Conservation (phyloP, 1,284 basidiomycete species). For the Rhodotorula sp. region DNA sequence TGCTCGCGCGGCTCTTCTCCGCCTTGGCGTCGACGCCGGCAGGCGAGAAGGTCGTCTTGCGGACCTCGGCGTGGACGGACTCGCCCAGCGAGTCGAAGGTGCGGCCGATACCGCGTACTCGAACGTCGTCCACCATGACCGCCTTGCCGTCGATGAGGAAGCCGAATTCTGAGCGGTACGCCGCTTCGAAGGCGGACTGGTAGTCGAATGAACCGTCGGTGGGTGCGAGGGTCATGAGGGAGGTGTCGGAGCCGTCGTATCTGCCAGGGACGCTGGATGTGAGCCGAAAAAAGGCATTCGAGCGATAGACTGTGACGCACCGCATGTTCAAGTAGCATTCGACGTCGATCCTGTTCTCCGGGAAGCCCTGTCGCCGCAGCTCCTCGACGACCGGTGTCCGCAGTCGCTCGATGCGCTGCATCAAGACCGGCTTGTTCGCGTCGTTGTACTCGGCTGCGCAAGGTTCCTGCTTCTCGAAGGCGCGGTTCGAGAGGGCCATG, state of each 20-base stretch:
- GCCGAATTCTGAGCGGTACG: slow-evolving; percentile 63
- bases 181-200: slow-evolving; percentile 60
- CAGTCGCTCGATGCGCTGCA: slow-evolving; percentile 17
- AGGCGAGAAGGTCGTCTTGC: slow-evolving; percentile 25
- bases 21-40: slow-evolving; percentile 16
- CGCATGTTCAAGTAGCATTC: slow-evolving; percentile 37
- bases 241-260: slow-evolving; percentile 52
- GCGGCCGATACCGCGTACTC: slow-evolving; percentile 75
- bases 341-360: slow-evolving; percentile 16
- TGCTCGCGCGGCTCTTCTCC: slow-evolving; percentile 9
- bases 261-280: not conserved
- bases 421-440: slow-evolving; percentile 3
- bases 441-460: slow-evolving; percentile 34
- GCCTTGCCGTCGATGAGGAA: slow-evolving; percentile 75
- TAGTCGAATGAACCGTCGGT: slow-evolving; percentile 24
- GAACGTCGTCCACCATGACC: slow-evolving; percentile 87
- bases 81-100: slow-evolving; percentile 80
- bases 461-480: slow-evolving; percentile 53
- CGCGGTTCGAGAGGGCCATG: slow-evolving; percentile 53
- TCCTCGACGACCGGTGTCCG: slow-evolving; percentile 13
- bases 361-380: slow-evolving; percentile 16
- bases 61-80: slow-evolving; percentile 69
- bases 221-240: slow-evolving; percentile 32
- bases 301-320: not conserved
- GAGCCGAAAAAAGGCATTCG: not conserved